Base-by-base conservation (phyloP, 2,329 filamentous ascomycete species). In the Trichoderma arundinaceum region DNA sequence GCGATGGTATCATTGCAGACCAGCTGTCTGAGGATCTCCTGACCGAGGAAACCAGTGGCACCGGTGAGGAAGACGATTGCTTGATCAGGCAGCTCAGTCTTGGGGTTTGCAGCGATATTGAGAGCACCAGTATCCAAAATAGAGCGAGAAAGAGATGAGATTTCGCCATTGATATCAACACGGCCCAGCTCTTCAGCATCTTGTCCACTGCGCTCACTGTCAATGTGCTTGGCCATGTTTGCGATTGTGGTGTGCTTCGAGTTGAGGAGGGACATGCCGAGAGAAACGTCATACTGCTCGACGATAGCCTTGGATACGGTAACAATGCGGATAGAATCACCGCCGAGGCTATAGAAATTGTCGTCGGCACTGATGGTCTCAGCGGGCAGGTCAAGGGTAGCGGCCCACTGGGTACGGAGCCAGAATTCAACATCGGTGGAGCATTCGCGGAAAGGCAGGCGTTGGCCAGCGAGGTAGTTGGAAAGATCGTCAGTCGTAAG, bases 301-400 rank as follows among this genome's bases (percentile, higher is more conserved):
- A 64, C 19, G 19, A 71, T 67, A 41, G 43, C 44, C 44, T 68
- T 67, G 2, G 67, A 66, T 8, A 71, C 52, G 12, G 65, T 69
- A 6, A 71, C 66, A 33, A 71, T 68, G n/a, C 64, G 65, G 41
- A 71, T 70, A 3, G 70, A 71, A 43, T 71, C 69, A 13, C 70
- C 70, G 1, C 70, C 70, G 1, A 71, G 64, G 17, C 58, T 59
- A 51, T 68, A 71, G 46, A 71, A 71, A 46, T 69, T 71, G 46
- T 71, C 69, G 10, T 69, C 64, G 0, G 65, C 22, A 44, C 69
- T 62, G 49, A 71, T 69, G 12, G 57, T 65, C 9, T 56, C 51
- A 1, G 62, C 65, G 1, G 62, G 54, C 1, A 70, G 51, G 17
- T 60, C 52, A 51, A 67, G 62, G 10, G 52, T 32, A 13, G 35